Evolutionary conservation across 2,329 filamentous ascomycete species (phyloP).

Genomic region (Mollisia scopiformis): DNA sequence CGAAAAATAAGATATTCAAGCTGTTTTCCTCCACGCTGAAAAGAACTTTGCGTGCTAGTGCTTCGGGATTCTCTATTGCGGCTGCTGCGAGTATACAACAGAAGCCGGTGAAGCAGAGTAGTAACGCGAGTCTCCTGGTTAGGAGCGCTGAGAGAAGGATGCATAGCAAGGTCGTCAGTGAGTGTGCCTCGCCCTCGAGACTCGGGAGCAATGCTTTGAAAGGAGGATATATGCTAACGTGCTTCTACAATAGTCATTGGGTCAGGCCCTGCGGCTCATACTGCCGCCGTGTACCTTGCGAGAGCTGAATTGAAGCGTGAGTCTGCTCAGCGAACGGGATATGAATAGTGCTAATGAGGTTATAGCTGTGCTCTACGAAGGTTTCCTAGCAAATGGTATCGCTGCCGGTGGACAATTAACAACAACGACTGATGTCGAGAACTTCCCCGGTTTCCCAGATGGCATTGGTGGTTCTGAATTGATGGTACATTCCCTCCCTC

Average conservation of each 20-base stretch:
- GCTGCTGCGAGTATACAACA: conserved; percentile 68
- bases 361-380: conserved; percentile 86
- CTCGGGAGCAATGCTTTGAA: not conserved
- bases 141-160: conserved; percentile 59
- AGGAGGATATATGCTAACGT: conserved; percentile 15
- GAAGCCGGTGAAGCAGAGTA: conserved; percentile 46
- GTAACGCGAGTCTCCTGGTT: conserved; percentile 28
- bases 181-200: conserved; percentile 42
- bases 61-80: conserved; percentile 72
- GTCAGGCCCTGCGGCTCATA: conserved; percentile 97
- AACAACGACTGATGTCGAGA: conserved; percentile 97
- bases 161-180: conserved; percentile 92
- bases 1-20: conserved; percentile 64
- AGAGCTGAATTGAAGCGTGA: conserved; percentile 85
- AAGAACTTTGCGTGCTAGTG: conserved; percentile 75
- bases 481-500: conserved; percentile 56
- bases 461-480: conserved; percentile 85
- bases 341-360: conserved; percentile 34
- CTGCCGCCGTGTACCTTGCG: conserved; percentile 93
- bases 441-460: conserved; percentile 93
- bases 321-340: conserved; percentile 5
- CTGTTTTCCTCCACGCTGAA: conserved; percentile 87
- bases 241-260: conserved; percentile 71
- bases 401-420: conserved; percentile 96
- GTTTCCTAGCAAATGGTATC: conserved; percentile 96